These are phyloP conservation scores for Gracilariopsis chorda DNA, from an alignment of 23 red algal genomes.

Conservation along the genomic window DNA sequence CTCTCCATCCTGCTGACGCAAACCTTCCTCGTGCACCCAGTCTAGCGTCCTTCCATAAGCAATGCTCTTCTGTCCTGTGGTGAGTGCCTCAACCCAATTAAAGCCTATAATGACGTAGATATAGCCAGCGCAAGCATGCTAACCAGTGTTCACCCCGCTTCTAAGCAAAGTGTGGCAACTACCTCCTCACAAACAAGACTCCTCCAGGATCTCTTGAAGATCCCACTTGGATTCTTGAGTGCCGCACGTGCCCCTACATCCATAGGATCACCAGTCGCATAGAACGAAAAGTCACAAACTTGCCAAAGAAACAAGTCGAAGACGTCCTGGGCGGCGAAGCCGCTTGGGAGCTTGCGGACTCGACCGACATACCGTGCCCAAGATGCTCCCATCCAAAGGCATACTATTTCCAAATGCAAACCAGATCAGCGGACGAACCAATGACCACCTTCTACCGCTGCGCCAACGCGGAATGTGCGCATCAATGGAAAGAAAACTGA, in stretches of 20 bases:
- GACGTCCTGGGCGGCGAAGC: slow-evolving; percentile 86
- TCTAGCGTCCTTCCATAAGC: no score
- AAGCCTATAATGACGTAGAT: no score
- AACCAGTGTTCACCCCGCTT: no score
- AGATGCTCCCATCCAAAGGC: slow-evolving; percentile 61
- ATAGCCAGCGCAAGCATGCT: no score
- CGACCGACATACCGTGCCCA: slow-evolving; percentile 57
- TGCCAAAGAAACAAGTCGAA: slow-evolving; percentile 71
- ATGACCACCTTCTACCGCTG: slow-evolving; percentile 94
- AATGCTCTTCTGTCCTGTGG: no score
- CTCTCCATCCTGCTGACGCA: no score
- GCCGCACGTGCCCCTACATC: slow-evolving; percentile 75
- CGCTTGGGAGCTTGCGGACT: slow-evolving; percentile 60
- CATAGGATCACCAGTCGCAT: slow-evolving; percentile 56
- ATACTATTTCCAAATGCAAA: slow-evolving; percentile 97
- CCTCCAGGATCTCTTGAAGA: neutral
- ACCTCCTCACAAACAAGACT: slow-evolving; percentile 14
- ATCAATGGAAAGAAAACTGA: slow-evolving; percentile 97
- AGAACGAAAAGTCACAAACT: slow-evolving; percentile 53
- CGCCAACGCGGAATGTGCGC: slow-evolving; percentile 30
- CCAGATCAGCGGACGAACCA: slow-evolving; percentile 93
- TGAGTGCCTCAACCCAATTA: no score
- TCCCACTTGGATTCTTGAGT: slow-evolving; percentile 46
- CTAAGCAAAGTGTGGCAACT: slow-evolving; percentile 61
- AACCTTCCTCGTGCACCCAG: no score